phyloP scores from a whole-genome alignment of 2,329 filamentous ascomycete species.

The Fusarium camptoceras region DNA sequence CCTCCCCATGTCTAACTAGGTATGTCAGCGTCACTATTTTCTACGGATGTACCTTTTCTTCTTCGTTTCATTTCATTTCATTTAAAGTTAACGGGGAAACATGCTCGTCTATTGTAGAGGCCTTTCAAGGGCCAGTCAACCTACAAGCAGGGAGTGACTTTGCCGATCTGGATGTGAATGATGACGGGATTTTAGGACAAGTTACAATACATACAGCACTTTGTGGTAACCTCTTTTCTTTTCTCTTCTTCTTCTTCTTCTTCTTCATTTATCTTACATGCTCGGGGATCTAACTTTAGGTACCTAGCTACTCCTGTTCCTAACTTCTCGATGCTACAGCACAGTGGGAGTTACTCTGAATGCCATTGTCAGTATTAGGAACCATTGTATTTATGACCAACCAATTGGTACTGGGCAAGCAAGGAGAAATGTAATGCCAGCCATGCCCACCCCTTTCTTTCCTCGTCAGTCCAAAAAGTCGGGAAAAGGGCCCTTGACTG shows the following conservation, averaged over 20 bases:
- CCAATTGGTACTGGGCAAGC: conserved; percentile 8
- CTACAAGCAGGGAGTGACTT: conserved; percentile 13
- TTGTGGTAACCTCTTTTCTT: neutral
- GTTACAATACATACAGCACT: neutral
- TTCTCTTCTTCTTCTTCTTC: neutral
- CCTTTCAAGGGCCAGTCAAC: conserved; percentile 5
- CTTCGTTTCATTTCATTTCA: neutral
- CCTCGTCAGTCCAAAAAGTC: conserved; percentile 12
- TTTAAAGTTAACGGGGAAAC: conserved; percentile 34
- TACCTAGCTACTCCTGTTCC: conserved; percentile 15
- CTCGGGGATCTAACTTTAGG: neutral
- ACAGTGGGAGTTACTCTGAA: conserved; percentile 2
- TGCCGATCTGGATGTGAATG: conserved; percentile 10
- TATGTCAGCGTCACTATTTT: conserved; percentile 14
- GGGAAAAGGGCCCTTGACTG: conserved; percentile 4
- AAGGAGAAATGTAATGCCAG: conserved; percentile 1
- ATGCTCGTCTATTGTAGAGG: conserved; percentile 22
- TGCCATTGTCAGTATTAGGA: conserved; percentile 16
- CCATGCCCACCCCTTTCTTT: conserved; percentile 17
- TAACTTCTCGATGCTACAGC: neutral
- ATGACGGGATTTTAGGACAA: conserved; percentile 26
- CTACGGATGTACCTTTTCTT: neutral
- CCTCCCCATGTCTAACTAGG: neutral
- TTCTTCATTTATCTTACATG: conserved; percentile 3
- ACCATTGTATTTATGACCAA: conserved; percentile 3